phyloP scores from a whole-genome alignment of 805 yeast genomes.

The Scheffersomyces stipitis region DNA sequence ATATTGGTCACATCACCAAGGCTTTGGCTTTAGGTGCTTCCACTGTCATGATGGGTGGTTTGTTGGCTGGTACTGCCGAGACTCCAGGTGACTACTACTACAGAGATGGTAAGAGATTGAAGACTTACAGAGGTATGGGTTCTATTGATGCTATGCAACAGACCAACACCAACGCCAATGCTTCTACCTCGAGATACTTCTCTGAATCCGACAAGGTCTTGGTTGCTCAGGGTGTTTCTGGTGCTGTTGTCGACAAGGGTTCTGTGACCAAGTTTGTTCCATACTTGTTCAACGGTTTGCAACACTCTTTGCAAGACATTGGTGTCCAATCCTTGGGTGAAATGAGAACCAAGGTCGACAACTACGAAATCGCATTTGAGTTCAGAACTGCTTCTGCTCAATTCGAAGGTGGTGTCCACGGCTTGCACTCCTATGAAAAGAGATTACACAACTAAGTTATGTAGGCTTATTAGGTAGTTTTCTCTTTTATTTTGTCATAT shows the following conservation, averaged over 20 bases:
- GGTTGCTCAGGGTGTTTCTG: conserved; percentile 99
- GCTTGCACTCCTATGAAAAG: conserved; percentile 95
- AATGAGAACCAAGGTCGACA: conserved; percentile 62
- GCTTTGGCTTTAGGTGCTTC: conserved; percentile 97
- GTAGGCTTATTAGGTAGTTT: too few relatives aligned
- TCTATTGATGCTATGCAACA: conserved; percentile 98
- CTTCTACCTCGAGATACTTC: conserved; percentile 97
- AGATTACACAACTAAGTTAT: conserved; percentile 76
- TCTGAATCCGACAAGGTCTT: conserved; percentile 93
- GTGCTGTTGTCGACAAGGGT: conserved; percentile 96
- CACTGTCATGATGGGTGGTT: conserved; percentile 98
- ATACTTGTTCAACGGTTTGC: conserved; percentile 90
- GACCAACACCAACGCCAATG: conserved; percentile 85
- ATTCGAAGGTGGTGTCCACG: conserved; percentile 97
- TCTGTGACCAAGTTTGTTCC: conserved; percentile 92
- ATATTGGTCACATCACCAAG: conserved; percentile 97
- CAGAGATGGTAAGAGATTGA: conserved; percentile 97
- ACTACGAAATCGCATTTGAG: conserved; percentile 86
- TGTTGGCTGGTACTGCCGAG: conserved; percentile 97
- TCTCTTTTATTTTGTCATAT: too few relatives aligned
- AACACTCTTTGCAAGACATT: conserved; percentile 98
- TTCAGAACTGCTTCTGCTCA: conserved; percentile 98
- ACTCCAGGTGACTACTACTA: conserved; percentile 98
- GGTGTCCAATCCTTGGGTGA: conserved; percentile 70
- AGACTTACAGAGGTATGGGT: conserved; percentile 99